phyloP scores from a whole-genome alignment of 2,329 filamentous ascomycete species.

The Pseudocercospora vitis region DNA sequence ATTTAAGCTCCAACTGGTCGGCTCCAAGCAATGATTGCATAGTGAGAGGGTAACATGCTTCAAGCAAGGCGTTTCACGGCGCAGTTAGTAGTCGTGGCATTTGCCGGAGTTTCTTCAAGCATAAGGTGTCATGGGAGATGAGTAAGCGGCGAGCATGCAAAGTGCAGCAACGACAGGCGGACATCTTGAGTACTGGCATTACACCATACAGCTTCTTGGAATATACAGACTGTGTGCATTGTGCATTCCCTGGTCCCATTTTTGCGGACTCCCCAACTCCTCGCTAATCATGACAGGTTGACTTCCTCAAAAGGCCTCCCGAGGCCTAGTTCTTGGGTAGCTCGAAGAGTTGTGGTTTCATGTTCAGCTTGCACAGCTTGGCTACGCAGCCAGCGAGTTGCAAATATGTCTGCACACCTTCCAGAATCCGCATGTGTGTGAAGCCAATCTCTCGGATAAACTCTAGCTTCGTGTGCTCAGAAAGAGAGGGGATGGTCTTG shows the following conservation, averaged over 20 bases:
- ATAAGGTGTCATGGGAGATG: conserved; percentile 3
- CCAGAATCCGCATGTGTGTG: conserved; percentile 98
- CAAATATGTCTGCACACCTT: conserved; percentile 91
- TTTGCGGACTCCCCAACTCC: neutral
- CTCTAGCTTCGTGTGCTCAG: conserved; percentile 92
- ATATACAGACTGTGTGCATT: conserved; percentile 2
- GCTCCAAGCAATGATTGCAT: conserved; percentile 5
- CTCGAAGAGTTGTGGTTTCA: conserved; percentile 82
- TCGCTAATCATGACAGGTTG: neutral
- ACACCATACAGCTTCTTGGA: conserved; percentile 4
- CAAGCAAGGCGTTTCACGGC: conserved; percentile 7
- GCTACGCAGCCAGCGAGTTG: conserved; percentile 92
- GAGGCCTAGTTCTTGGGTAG: conserved; percentile 36
- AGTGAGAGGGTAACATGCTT: conserved; percentile 5
- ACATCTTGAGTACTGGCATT: neutral
- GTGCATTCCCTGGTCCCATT: too few species aligned
- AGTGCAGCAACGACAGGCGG: neutral
- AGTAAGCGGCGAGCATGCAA: neutral
- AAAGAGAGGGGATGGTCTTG: conserved; percentile 87
- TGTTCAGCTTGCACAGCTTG: conserved; percentile 90
- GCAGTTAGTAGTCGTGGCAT: neutral
- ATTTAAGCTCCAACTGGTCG: neutral
- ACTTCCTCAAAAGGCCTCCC: neutral
- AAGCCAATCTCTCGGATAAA: conserved; percentile 96
- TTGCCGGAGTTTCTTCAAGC: neutral